Evolutionary conservation across 306 rosid genomes (phyloP), one percentile per base, ranked within the genome.

Genomic region (Sindora glabra): DNA sequence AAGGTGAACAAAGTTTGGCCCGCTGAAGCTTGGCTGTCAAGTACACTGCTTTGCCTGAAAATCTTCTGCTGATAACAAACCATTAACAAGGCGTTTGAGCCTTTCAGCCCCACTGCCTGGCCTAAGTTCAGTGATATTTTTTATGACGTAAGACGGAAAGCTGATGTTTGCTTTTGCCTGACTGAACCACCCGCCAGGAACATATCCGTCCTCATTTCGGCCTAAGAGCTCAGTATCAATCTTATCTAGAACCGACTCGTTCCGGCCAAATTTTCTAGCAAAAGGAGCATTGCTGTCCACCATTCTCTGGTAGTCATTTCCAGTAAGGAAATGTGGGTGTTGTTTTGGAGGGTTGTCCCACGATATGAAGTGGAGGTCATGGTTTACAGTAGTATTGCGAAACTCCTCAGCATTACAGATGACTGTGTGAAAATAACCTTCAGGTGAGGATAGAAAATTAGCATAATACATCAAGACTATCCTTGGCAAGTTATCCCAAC

Each of bases 341-440:
- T 87, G 92, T 56, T 87, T 84, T 1, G 89, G 92, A 48, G 91
- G 95, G 64, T 68, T 87, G 80, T 87, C 92, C 95, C 95, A 84
- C 29, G 92, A 84, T 73, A 87, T 87, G 71, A 81, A 87, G 75
- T 87, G 95, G 47, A 87, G 91, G 64, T 87, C 95, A 57, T 87
- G 95, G 76, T 77, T 84, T 48, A 81, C 92, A 0, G 89, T 84
- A 1, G 89, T 81, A 77, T 87, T 87, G 36, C 49, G 72, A 61
- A 84, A 87, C 81, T 87, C 95, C 2, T 76, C 64, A 0, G 89
- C 85, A 26, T 84, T 84, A 77, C 91, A 87, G 60, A 87, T 87
- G 72, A 87, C 95, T 0, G 92, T 87, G 75, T 87, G 92, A 56
- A 87, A 84, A 65, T 84, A 87, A 19, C 92, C 92, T 78, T 87